Percentiles rank a stretch among this genome's conserved stretches.
These are phyloP conservation scores for Rhizomucor pusillus DNA, from an alignment of 371 early-diverging fungal species.

Conservation along the genomic window DNA sequence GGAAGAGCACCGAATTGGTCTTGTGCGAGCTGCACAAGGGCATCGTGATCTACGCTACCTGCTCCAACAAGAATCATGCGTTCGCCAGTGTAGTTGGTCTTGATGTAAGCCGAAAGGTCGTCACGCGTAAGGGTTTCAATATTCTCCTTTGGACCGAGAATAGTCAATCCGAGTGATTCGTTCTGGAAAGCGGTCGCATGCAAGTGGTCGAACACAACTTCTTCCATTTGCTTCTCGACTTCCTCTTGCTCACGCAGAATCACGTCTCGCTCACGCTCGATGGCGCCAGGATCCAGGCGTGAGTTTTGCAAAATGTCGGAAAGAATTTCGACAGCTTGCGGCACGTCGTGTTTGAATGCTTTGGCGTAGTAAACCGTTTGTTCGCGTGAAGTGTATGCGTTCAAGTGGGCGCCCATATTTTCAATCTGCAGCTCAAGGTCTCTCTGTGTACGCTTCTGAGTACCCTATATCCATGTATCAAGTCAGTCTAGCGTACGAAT, in stretches of 20 bases:
- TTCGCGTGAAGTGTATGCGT: constrained; percentile 97
- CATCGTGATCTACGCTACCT: constrained; percentile 94
- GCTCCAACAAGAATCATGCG: constrained; percentile 95
- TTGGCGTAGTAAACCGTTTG: constrained; percentile 98
- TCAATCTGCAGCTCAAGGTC: constrained; percentile 94
- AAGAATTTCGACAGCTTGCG: constrained; percentile 86
- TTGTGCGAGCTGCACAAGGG: constrained; percentile 87
- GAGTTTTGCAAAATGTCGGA: constrained; percentile 95
- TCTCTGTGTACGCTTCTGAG: constrained; percentile 77
- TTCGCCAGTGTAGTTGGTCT: constrained; percentile 92
- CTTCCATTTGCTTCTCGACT: constrained; percentile 94
- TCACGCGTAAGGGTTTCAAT: constrained; percentile 81
- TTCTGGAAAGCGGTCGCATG: constrained; percentile 95
- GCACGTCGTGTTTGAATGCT: constrained; percentile 84
- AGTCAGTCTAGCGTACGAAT: too few relatives aligned
- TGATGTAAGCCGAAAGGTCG: constrained; percentile 85
- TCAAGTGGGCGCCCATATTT: constrained; percentile 96
- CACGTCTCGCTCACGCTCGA: constrained; percentile 90
- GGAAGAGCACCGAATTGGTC: constrained; percentile 84
- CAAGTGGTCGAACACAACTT: constrained; percentile 78
- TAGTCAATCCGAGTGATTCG: constrained; percentile 89
- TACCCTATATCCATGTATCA: constrained; percentile 66
- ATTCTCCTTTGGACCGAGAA: constrained; percentile 91
- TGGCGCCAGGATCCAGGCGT: constrained; percentile 77
- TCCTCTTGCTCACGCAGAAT: constrained; percentile 95